Evolutionary conservation across 495 filamentous ascomycete genomes (phyloP).

Genomic region (Lepidopterella palustris): DNA sequence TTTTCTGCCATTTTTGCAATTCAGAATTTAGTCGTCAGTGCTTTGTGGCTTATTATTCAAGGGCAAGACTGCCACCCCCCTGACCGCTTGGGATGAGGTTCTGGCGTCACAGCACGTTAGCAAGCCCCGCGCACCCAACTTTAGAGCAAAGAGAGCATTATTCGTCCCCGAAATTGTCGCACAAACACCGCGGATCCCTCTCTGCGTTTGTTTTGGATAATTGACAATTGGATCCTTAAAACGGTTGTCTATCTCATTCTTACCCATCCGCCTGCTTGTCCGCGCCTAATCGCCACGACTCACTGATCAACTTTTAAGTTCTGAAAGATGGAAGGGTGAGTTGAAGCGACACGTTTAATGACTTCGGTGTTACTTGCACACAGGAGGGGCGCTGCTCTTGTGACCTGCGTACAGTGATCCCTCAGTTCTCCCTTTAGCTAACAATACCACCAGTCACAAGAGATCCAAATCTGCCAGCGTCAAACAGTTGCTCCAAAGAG

Average conservation of each 20-base stretch:
- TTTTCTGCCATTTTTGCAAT: too few relatives aligned
- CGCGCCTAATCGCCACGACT: background rate
- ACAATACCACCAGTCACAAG: slow-evolving; percentile 30
- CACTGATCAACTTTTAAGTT: background rate
- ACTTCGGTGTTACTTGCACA: background rate
- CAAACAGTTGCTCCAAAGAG: slow-evolving; percentile 33
- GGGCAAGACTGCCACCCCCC: background rate
- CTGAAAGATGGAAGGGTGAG: slow-evolving; percentile 8
- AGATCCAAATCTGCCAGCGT: slow-evolving; percentile 33
- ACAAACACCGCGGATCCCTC: background rate
- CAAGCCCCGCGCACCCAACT: background rate
- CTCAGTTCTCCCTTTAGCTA: background rate
- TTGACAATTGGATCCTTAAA: background rate
- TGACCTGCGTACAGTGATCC: background rate
- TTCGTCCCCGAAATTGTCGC: background rate
- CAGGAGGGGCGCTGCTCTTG: slow-evolving; percentile 3
- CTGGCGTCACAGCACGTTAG: too few relatives aligned
- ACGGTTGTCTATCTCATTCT: background rate
- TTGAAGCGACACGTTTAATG: background rate
- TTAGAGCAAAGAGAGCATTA: too few relatives aligned
- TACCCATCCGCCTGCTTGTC: background rate
- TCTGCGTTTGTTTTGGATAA: background rate
- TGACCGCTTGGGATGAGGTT: too few relatives aligned
- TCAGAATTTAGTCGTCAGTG: too few relatives aligned
- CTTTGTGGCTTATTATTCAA: background rate